phyloP scores from a whole-genome alignment of 371 early-diverging fungal species.

The Mucor saturninus region DNA sequence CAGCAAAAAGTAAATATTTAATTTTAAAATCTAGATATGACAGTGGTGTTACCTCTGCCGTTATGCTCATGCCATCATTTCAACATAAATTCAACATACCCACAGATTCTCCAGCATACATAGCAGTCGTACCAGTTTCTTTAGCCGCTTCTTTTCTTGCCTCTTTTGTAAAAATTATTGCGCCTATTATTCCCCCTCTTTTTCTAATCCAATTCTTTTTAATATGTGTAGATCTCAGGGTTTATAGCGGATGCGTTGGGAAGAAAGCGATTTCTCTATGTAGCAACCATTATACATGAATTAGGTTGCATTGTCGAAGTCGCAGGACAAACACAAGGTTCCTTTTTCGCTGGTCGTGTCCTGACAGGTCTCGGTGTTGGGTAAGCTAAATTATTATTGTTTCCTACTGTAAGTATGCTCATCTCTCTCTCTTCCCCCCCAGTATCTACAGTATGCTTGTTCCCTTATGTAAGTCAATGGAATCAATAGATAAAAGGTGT shows the following conservation, averaged over 20 bases:
- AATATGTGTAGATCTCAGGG: constrained; percentile 44
- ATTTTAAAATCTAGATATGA: constrained; percentile 43
- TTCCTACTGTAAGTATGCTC: background rate
- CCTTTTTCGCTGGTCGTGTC: constrained; percentile 76
- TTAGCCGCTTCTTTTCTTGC: constrained; percentile 37
- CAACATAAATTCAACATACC: constrained; percentile 26
- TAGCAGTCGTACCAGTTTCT: constrained; percentile 36
- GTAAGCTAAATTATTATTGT: constrained; percentile 22
- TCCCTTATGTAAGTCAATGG: constrained; percentile 39
- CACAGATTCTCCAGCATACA: constrained; percentile 17
- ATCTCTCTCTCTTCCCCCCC: background rate
- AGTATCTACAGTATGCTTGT: constrained; percentile 47
- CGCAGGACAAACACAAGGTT: constrained; percentile 45
- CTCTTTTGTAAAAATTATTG: constrained; percentile 34
- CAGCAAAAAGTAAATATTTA: background rate
- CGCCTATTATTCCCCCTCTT: no score
- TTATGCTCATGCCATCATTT: constrained; percentile 49
- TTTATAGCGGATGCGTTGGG: constrained; percentile 45
- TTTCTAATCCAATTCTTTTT: no score
- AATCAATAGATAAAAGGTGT: no score
- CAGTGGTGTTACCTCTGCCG: constrained; percentile 49
- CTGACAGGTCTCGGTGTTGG: constrained; percentile 69
- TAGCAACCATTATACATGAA: constrained; percentile 70
- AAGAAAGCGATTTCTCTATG: constrained; percentile 38
- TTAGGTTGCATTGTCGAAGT: constrained; percentile 75